Evolutionary conservation across 2,329 filamentous ascomycete genomes (phyloP).

Genomic region (Boeremia lycopersici): DNA sequence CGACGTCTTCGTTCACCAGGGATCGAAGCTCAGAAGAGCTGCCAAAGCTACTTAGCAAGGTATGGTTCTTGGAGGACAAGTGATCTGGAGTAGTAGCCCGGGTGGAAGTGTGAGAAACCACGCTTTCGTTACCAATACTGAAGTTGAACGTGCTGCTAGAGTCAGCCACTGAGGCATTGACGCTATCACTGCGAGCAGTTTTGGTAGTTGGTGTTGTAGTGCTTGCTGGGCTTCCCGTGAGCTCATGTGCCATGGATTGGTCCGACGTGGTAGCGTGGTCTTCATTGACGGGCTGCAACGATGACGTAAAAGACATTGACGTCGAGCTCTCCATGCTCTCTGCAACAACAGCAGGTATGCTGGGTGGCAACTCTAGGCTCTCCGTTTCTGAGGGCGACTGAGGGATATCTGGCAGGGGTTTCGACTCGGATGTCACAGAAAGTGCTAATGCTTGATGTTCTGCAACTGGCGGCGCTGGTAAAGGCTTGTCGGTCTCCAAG

Average conservation of each 20-base stretch:
- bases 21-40: constrained; percentile 69
- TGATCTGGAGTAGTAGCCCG: constrained; percentile 85
- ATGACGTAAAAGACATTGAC: constrained; percentile 53
- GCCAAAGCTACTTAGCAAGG: constrained; percentile 64
- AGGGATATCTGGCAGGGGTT: constrained; percentile 71
- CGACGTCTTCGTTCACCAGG: constrained; percentile 72
- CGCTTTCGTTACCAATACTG: constrained; percentile 75
- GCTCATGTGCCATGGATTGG: constrained; percentile 24
- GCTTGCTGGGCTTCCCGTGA: constrained; percentile 45
- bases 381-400: constrained; percentile 44
- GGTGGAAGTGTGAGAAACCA: constrained; percentile 82
- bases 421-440: constrained; percentile 61
- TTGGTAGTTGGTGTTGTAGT: constrained; percentile 36
- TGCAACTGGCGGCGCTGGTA: constrained; percentile 46
- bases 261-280: constrained; percentile 30
- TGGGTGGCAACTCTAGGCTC: constrained; percentile 32
- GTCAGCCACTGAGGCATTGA: constrained; percentile 76
- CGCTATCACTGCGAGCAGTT: constrained; percentile 59
- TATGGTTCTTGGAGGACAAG: constrained; percentile 61
- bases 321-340: constrained; percentile 35
- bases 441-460: constrained; percentile 49
- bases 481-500: constrained; percentile 45
- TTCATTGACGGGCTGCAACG: constrained; percentile 43
- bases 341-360: constrained; percentile 28
- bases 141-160: constrained; percentile 80